phyloP scores from a whole-genome alignment of 2,329 filamentous ascomycete species.

The Xylaria sp. region DNA sequence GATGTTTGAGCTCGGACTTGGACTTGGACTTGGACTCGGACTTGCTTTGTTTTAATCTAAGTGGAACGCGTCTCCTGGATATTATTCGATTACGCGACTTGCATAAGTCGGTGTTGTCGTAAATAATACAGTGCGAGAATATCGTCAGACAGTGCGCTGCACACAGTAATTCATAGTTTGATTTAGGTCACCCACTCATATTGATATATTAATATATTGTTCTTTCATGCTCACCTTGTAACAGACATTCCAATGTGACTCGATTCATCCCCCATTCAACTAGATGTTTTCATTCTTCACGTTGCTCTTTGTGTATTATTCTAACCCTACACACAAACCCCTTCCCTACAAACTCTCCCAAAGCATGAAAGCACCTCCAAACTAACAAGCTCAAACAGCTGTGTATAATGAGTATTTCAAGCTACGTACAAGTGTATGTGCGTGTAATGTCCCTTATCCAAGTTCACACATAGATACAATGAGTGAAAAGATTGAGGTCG shows the following conservation, averaged over 20 bases:
- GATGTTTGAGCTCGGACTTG: conserved; percentile 26
- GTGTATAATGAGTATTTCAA: not conserved
- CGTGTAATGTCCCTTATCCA: conserved; percentile 11
- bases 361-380: not conserved
- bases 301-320: not conserved
- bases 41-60: conserved; percentile 13
- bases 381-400: not conserved
- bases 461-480: conserved; percentile 12
- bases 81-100: conserved; percentile 33
- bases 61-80: conserved; percentile 24
- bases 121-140: not conserved
- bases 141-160: not conserved
- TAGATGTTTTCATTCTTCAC: not conserved
- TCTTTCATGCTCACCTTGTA: not conserved
- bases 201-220: not conserved
- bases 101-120: conserved; percentile 26
- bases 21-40: not conserved
- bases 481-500: not conserved
- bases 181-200: too few relatives aligned
- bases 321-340: not conserved
- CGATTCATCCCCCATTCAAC: not conserved
- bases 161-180: too few relatives aligned
- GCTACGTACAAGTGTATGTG: conserved; percentile 17
- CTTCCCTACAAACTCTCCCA: not conserved
- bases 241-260: not conserved